Conservation (phyloP, 2,329 filamentous ascomycete species). For the Neopestalotiopsis sp. region DNA sequence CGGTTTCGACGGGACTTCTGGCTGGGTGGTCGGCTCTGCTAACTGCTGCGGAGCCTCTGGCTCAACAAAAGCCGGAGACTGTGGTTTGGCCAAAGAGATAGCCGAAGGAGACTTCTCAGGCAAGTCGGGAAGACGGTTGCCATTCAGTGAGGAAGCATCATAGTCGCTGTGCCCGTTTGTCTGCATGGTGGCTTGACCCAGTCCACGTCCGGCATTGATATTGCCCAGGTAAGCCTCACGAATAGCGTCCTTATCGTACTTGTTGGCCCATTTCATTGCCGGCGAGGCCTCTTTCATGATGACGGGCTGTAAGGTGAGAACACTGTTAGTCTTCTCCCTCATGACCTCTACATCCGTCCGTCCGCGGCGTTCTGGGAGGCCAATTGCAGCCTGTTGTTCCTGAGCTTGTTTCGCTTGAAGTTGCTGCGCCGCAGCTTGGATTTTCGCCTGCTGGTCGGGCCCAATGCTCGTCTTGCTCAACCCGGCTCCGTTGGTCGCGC, state of each 20-base stretch:
- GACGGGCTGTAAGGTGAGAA: slow-evolving; percentile 84
- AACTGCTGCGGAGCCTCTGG: slow-evolving; percentile 29
- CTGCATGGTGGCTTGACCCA: slow-evolving; percentile 51
- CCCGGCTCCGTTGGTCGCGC: slow-evolving; percentile 41
- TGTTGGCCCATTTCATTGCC: slow-evolving; percentile 95
- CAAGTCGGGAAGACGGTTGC: slow-evolving; percentile 42
- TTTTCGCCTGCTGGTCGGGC: slow-evolving; percentile 89
- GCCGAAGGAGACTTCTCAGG: slow-evolving; percentile 46
- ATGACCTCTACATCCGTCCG: slow-evolving; percentile 61
- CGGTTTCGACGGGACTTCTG: slow-evolving; percentile 45
- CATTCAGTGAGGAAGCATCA: slow-evolving; percentile 37
- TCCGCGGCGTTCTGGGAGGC: slow-evolving; percentile 52
- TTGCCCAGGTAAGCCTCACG: slow-evolving; percentile 86
- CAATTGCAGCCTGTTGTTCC: slow-evolving; percentile 52
- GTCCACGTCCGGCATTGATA: slow-evolving; percentile 72
- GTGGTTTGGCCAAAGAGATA: slow-evolving; percentile 33
- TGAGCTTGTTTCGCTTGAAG: slow-evolving; percentile 76
- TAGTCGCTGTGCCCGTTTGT: slow-evolving; percentile 41
- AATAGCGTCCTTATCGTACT: slow-evolving; percentile 89
- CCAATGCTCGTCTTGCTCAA: slow-evolving; percentile 83
- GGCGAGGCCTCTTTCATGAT: slow-evolving; percentile 88
- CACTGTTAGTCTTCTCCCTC: slow-evolving; percentile 82
- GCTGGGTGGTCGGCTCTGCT: slow-evolving; percentile 31
- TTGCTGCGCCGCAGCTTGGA: slow-evolving; percentile 87
- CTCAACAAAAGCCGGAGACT: slow-evolving; percentile 18